Percentiles rank a stretch among this genome's conserved stretches.
These are phyloP conservation scores for Citrus sp. DNA, from an alignment of 345 rosid species.

Conservation along the genomic window DNA sequence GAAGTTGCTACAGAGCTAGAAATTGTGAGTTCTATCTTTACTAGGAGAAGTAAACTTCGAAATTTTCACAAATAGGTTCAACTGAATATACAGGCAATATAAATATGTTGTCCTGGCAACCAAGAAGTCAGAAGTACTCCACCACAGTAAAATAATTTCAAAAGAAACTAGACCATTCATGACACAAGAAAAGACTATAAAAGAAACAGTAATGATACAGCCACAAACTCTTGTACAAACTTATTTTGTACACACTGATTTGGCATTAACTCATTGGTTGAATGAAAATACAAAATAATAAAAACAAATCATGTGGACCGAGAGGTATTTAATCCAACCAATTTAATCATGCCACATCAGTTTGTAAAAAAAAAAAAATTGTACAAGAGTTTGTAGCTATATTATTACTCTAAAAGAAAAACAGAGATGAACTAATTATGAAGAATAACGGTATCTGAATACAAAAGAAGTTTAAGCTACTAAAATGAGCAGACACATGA, in stretches of 20 bases:
- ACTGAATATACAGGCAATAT: neutral
- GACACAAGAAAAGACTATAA: neutral
- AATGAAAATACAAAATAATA: too few species aligned
- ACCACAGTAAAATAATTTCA: neutral
- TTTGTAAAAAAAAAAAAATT: too few species aligned
- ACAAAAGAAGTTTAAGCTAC: neutral
- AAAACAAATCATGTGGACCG: too few species aligned
- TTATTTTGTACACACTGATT: too few species aligned
- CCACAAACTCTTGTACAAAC: too few species aligned
- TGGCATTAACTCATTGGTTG: too few species aligned
- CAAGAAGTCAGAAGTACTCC: neutral
- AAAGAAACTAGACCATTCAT: neutral
- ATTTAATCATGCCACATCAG: too few species aligned
- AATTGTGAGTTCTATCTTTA: neutral
- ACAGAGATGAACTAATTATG: neutral
- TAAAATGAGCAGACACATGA: neutral
- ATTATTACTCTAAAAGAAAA: neutral
- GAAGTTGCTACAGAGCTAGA: neutral
- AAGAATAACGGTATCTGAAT: neutral
- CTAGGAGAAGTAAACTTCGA: neutral
- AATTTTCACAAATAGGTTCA: neutral
- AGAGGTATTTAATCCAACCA: too few species aligned
- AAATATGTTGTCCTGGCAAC: neutral
- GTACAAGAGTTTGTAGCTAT: too few species aligned
- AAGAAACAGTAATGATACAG: too few species aligned